Base-by-base conservation (phyloP, 192 early-diverging fungal genomes). In the Coemansia sp. region DNA sequence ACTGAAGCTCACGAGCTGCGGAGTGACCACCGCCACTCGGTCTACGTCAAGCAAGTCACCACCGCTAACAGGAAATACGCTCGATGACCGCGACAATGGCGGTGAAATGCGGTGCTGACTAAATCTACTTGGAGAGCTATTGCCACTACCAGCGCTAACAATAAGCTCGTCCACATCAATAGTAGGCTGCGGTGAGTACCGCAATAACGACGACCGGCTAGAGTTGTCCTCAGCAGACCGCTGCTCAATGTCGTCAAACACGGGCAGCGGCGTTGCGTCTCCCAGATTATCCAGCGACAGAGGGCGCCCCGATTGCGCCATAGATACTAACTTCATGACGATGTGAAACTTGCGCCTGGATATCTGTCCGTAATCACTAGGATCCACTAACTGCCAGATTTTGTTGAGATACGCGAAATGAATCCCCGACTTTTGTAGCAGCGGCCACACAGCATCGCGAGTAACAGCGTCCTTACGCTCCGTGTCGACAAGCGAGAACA, bases 131-230 rank as follows among this genome's bases (percentile, higher is more conserved):
- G 17, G 8, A 17, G n/a, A 32, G 19, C 57, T 59, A 6, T n/a
- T 59, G 57, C 49, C 9, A 67, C 44, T 47, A 8, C 42, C 52
- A 9, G 73, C 50, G 7, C 30, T 23, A 6, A 17, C 42, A 33
- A 76, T 76, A 21, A 76, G 64, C 16, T 49, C 62, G 35, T 76
- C 68, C 7, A 76, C 62, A 6, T 70, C 74, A 9, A 70, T 39
- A 16, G 74, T 76, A 13, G 67, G 68, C 68, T 76, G 69, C 0
- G 75, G 75, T 30, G 75, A 63, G 43, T 76, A 76, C n/a, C 66
- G 50, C 49, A 72, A 43, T 3, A 72, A 39, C 4, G 61, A 59
- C 4, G 75, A 77, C 21, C 13, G 44, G 32, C 62, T 52, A 47
- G 37, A 61, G 14, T 23, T 59, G 3, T 60, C 61, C 16, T 53